These are phyloP conservation scores for Pseudogymnoascus sp. DNA, from an alignment of 2,329 filamentous ascomycete species.

Conservation along the genomic window DNA sequence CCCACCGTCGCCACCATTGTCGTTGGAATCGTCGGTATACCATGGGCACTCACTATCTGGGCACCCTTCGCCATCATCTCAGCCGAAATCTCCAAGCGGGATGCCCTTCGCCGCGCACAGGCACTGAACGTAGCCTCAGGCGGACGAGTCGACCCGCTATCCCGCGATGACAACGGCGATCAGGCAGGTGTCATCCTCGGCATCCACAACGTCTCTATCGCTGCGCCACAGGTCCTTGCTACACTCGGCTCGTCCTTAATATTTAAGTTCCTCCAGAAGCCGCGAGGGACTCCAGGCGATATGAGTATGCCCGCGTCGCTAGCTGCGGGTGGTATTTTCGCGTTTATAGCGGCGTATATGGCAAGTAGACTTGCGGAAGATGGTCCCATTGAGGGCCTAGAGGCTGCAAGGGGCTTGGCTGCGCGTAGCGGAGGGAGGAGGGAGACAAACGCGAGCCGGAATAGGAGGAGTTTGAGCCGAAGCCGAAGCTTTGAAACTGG, in stretches of 20 bases:
- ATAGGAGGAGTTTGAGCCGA: slow-evolving; percentile 7
- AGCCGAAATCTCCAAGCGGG: slow-evolving; percentile 77
- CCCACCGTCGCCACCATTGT: slow-evolving; percentile 66
- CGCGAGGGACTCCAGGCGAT: slow-evolving; percentile 74
- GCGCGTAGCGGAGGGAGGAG: neutral
- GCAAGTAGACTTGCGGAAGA: slow-evolving; percentile 27
- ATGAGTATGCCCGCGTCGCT: slow-evolving; percentile 81
- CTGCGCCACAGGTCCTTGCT: slow-evolving; percentile 82
- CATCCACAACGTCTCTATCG: slow-evolving; percentile 92
- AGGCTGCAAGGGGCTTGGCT: neutral
- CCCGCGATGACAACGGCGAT: slow-evolving; percentile 13
- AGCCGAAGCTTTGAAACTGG: slow-evolving; percentile 6
- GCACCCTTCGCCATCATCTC: slow-evolving; percentile 93
- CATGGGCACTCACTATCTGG: slow-evolving; percentile 90
- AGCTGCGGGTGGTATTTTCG: slow-evolving; percentile 71
- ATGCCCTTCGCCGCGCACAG: slow-evolving; percentile 50
- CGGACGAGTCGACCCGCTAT: slow-evolving; percentile 23
- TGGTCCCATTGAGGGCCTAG: neutral
- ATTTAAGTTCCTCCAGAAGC: slow-evolving; percentile 80
- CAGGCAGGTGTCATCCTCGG: slow-evolving; percentile 67
- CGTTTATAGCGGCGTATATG: slow-evolving; percentile 66
- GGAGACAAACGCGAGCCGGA: neutral
- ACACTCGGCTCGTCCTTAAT: slow-evolving; percentile 77
- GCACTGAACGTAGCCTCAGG: slow-evolving; percentile 30
- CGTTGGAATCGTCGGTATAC: slow-evolving; percentile 75